A percentile compares a stretch with the other conserved stretches of the same genome.
Conservation (phyloP, 164 flowering plant genomes). For the Chimonanthus salicifolius region DNA sequence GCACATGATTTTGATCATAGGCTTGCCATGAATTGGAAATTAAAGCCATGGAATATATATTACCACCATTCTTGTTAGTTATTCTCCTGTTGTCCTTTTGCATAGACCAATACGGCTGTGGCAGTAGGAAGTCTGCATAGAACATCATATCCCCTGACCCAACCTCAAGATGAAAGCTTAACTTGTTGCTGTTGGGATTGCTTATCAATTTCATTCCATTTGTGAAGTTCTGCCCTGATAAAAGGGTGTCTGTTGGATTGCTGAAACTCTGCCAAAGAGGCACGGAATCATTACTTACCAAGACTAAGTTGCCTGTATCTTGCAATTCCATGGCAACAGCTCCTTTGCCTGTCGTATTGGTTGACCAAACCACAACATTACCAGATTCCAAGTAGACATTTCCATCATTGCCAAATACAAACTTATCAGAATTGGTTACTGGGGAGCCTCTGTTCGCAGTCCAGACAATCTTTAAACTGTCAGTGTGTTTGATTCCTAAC, state of each 20-base stretch:
- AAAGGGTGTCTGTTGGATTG: slow-evolving; percentile 51
- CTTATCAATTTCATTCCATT: slow-evolving; percentile 45
- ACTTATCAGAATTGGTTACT: slow-evolving; percentile 34
- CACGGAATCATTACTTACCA: slow-evolving; percentile 22
- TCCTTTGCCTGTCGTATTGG: slow-evolving; percentile 33
- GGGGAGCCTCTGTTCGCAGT: slow-evolving; percentile 41
- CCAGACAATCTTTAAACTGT: too few species aligned
- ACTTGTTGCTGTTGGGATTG: slow-evolving; percentile 18
- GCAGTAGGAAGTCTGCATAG: slow-evolving; percentile 38
- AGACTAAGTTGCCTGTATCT: slow-evolving; percentile 44
- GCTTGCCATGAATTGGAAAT: slow-evolving; percentile 43
- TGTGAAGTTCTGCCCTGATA: slow-evolving; percentile 36
- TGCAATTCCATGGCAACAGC: slow-evolving; percentile 31
- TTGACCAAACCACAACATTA: slow-evolving; percentile 34
- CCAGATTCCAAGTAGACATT: slow-evolving; percentile 29
- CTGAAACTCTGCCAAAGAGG: slow-evolving; percentile 53
- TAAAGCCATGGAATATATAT: slow-evolving; percentile 27
- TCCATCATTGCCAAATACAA: slow-evolving; percentile 41
- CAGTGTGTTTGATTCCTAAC: slow-evolving; percentile 30
- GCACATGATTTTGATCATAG: slow-evolving; percentile 34
- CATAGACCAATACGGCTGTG: slow-evolving; percentile 56
- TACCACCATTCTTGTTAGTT: slow-evolving; percentile 18
- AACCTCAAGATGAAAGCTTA: slow-evolving; percentile 28
- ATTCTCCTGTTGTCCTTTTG: slow-evolving; percentile 31
- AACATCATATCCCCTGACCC: slow-evolving; percentile 42